phyloP scores from a whole-genome alignment of 2,329 filamentous ascomycete species.

The Fusarium multiceps region DNA sequence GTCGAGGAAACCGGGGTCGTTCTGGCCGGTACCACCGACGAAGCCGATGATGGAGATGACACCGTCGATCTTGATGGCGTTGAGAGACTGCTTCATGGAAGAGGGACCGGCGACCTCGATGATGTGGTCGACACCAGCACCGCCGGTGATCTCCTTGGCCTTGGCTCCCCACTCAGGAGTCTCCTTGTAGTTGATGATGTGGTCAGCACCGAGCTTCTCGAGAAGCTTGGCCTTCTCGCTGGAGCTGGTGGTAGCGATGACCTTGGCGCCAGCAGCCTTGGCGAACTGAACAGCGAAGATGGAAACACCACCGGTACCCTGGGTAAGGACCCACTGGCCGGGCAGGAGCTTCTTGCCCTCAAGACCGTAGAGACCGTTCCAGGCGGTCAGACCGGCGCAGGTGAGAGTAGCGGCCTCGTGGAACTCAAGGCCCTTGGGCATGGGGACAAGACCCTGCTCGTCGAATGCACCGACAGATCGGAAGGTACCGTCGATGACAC shows the following conservation, averaged over 20 bases:
- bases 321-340: constrained; percentile 70
- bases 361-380: constrained; percentile 73
- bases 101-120: constrained; percentile 60
- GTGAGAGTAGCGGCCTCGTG: constrained; percentile 67
- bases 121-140: constrained; percentile 59
- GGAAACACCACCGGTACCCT: constrained; percentile 77
- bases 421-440: constrained; percentile 66
- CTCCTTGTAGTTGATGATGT: constrained; percentile 63
- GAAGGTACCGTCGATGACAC: constrained; percentile 73
- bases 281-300: constrained; percentile 73
- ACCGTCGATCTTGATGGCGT: constrained; percentile 59
- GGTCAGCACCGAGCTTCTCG: constrained; percentile 60
- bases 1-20: constrained; percentile 51
- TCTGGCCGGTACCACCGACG: constrained; percentile 45
- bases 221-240: constrained; percentile 57
- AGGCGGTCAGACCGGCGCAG: constrained; percentile 72
- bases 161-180: constrained; percentile 59
- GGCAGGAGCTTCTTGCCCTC: constrained; percentile 59
- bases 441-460: constrained; percentile 73
- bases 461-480: constrained; percentile 75
- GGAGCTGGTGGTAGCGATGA: constrained; percentile 62
- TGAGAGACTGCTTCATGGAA: constrained; percentile 59
- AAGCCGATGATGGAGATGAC: constrained; percentile 57
- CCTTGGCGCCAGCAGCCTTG: constrained; percentile 60
- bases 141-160: constrained; percentile 56